Conservation (phyloP, 768 basidiomycete genomes). For the Amanita pseudoporphyria region DNA sequence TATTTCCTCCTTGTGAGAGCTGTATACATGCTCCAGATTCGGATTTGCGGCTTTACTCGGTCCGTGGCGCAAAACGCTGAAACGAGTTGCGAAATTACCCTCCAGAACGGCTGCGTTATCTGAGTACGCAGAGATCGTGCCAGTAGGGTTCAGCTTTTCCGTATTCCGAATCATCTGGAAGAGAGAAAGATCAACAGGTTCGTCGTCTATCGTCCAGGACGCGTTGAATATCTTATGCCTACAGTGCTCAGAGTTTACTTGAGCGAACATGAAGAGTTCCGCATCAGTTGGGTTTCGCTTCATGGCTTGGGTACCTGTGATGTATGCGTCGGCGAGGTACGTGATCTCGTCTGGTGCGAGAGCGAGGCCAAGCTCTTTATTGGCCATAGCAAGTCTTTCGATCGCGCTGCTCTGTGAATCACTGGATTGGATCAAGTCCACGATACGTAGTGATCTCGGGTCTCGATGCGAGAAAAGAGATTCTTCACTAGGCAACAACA, state of each 20-base stretch:
- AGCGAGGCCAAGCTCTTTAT: slow-evolving; percentile 82
- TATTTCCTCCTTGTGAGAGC: slow-evolving; percentile 54
- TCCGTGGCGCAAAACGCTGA: slow-evolving; percentile 37
- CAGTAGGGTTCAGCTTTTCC: slow-evolving; percentile 60
- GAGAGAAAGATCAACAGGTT: slow-evolving; percentile 56
- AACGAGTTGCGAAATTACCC: slow-evolving; percentile 67
- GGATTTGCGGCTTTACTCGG: slow-evolving; percentile 14
- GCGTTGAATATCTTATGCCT: slow-evolving; percentile 99
- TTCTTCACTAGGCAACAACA: slow-evolving; percentile 46
- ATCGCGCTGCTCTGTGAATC: slow-evolving; percentile 33
- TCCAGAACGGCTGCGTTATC: slow-evolving; percentile 96
- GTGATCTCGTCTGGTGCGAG: slow-evolving; percentile 84
- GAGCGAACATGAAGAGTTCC: slow-evolving; percentile 99
- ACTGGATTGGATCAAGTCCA: slow-evolving; percentile 41
- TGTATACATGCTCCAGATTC: slow-evolving; percentile 36
- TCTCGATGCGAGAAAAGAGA: slow-evolving; percentile 48
- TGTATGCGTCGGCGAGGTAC: slow-evolving; percentile 85
- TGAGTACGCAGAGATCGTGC: slow-evolving; percentile 94
- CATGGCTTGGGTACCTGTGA: slow-evolving; percentile 56
- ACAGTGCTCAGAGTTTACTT: slow-evolving; percentile 99
- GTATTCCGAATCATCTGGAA: slow-evolving; percentile 99
- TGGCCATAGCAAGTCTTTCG: slow-evolving; percentile 63
- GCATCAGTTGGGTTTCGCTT: slow-evolving; percentile 90
- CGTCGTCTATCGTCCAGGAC: slow-evolving; percentile 82
- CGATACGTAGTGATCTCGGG: slow-evolving; percentile 60